Base-by-base conservation (phyloP, 352 stramenopile species). In the Halophytophthora batemanensis region DNA sequence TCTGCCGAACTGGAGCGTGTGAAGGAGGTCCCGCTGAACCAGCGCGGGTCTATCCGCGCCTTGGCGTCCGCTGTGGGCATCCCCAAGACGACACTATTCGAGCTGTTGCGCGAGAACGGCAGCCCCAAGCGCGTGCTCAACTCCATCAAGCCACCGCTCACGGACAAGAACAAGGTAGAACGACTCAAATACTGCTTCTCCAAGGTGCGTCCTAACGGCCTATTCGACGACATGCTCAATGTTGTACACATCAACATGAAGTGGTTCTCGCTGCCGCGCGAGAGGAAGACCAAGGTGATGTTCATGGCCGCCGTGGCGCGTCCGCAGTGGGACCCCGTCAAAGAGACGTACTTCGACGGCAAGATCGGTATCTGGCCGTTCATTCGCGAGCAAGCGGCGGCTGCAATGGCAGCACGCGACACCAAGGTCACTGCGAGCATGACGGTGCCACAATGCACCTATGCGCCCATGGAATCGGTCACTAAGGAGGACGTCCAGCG, bases 301-400 rank as follows among this genome's bases (percentile, higher is more conserved):
- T 75, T 69, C 42, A 65, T 81, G 39, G 55, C 50, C 4, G 71
- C 71, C 2, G 64, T 81, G 33, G 64, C 71, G 6, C 43, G 66
- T 12, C 70, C 71, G n/a, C 66, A 76, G 22, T 81, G 59, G 56
- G 65, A 77, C 29, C 46, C 49, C 2, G 45, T 63, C 11, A 73
- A 54, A 41, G 59, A 57, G 15, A 44, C 47, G 12, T 66, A 59
- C 41, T 81, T 74, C 55, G 51, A 75, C 44, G 71, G 71, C 14
- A 81, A 77, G 44, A 62, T 81, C 37, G 71, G 71, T 17, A 69
- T 59, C 5, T 81, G 71, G 67, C 58, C 64, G 15, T 77, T 77
- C 56, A 53, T 77, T 15, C 42, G 64, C 18, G 47, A 69, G 52
- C 42, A 59, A 11, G 21, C 33, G 12, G 37, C 48, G 28, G 18